Evolutionary conservation across 768 basidiomycete species (phyloP).

Genomic region (Amanita exitialis): DNA sequence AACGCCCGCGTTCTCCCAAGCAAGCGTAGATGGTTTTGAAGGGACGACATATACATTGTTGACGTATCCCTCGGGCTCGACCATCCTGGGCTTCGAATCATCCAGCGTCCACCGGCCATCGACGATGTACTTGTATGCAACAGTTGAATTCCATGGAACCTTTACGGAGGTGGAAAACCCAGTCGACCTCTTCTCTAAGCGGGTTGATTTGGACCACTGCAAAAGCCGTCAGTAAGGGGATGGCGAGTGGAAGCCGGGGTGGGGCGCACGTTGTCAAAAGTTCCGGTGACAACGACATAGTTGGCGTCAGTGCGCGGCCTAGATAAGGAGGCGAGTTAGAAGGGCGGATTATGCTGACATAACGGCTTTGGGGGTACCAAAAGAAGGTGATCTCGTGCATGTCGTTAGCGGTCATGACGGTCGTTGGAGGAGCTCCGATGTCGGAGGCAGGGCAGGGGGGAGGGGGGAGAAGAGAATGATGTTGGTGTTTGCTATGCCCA

Average conservation of each 20-base stretch:
- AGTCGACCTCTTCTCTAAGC: conserved; percentile 37
- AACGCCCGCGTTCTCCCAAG: background rate
- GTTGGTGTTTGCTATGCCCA: background rate
- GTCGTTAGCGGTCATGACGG: conserved; percentile 15
- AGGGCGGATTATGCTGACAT: background rate
- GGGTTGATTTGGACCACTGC: conserved; percentile 54
- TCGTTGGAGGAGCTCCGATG: background rate
- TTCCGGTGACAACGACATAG: conserved; percentile 62
- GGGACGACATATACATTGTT: conserved; percentile 63
- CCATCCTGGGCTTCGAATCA: conserved; percentile 47
- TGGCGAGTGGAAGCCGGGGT: background rate
- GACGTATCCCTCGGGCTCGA: conserved; percentile 50
- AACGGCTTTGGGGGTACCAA: conserved; percentile 28
- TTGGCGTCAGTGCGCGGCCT: conserved; percentile 53
- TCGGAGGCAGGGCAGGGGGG: background rate
- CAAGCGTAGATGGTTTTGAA: conserved; percentile 23
- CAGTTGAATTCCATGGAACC: conserved; percentile 53
- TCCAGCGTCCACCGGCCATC: conserved; percentile 58
- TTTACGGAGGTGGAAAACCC: conserved; percentile 46
- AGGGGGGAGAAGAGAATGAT: background rate
- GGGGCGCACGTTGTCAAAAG: conserved; percentile 62
- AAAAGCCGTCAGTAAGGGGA: background rate
- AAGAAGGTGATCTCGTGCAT: conserved; percentile 41
- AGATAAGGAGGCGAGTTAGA: conserved; percentile 7
- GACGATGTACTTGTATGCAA: conserved; percentile 74